A percentile compares a stretch with the other conserved stretches of the same genome.
Conservation (phyloP, 1,284 basidiomycete species). For the Veloboletus limbatus region DNA sequence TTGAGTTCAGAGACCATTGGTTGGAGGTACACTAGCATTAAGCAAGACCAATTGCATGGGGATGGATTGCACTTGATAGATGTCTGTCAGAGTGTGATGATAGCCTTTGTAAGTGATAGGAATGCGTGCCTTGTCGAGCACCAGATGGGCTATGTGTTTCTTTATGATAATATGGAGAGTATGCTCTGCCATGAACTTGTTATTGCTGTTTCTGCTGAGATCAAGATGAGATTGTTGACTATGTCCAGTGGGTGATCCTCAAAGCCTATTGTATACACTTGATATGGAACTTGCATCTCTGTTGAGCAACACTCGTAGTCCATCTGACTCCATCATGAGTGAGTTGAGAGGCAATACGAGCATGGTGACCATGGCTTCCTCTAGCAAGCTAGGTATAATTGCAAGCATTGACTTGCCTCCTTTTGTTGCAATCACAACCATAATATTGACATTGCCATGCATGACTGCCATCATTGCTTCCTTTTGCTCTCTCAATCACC, state of each 20-base stretch:
- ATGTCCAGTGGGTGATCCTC: no score
- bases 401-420: slow-evolving; percentile 16
- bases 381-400: slow-evolving; percentile 5
- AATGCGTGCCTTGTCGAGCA: slow-evolving; percentile 2
- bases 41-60: neutral
- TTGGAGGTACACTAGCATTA: neutral
- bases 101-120: neutral
- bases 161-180: accelerated
- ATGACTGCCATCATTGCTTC: no score
- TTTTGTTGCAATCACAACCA: no score
- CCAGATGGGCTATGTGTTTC: neutral
- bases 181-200: neutral
- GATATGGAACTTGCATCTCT: neutral
- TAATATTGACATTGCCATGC: no score
- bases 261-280: neutral
- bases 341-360: slow-evolving; percentile 8
- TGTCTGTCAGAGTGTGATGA: neutral
- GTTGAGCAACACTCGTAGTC: slow-evolving; percentile 2
- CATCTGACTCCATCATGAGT: slow-evolving; percentile 7
- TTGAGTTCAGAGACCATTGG: neutral
- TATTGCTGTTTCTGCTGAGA: slow-evolving; percentile 11
- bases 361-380: neutral
- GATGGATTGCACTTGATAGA: neutral
- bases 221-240: neutral
- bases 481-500: no score